Conservation (phyloP, 306 rosid species). For the Begonia fuchsioides region DNA sequence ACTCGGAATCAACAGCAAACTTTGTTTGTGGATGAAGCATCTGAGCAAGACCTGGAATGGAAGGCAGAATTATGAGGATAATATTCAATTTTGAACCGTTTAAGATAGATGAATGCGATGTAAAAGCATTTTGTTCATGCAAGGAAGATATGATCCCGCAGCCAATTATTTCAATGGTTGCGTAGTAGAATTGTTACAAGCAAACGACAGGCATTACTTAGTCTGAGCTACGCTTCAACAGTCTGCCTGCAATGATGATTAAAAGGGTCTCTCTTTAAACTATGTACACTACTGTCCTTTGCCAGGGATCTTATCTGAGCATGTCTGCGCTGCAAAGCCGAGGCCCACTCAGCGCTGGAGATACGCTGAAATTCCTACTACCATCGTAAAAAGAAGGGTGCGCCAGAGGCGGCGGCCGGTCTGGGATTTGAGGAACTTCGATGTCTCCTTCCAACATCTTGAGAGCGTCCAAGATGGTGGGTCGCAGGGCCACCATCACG, state of each 20-base stretch:
- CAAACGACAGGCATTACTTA: too few relatives aligned
- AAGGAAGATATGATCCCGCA: too few relatives aligned
- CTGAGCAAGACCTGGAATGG: slow-evolving; percentile 41
- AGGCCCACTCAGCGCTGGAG: slow-evolving; percentile 66
- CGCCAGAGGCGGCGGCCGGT: slow-evolving; percentile 85
- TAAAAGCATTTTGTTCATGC: too few relatives aligned
- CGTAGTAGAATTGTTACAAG: too few relatives aligned
- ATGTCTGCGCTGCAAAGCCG: slow-evolving; percentile 47
- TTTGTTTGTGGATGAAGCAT: slow-evolving; percentile 11
- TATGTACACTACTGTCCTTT: too few relatives aligned
- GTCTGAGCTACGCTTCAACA: too few relatives aligned
- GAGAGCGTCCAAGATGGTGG: slow-evolving; percentile 74
- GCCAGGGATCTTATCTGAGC: slow-evolving; percentile 50
- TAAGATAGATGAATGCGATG: too few relatives aligned
- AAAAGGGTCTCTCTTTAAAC: too few relatives aligned
- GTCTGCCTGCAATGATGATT: too few relatives aligned
- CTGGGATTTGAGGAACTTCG: slow-evolving; percentile 78
- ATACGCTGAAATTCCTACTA: slow-evolving; percentile 43
- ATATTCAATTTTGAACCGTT: too few relatives aligned
- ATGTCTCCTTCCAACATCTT: slow-evolving; percentile 95
- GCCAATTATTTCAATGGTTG: too few relatives aligned
- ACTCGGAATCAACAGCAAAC: slow-evolving; percentile 20
- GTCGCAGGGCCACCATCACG: slow-evolving; percentile 90
- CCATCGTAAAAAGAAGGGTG: slow-evolving; percentile 44
- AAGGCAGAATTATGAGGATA: slow-evolving; percentile 58